Evolutionary conservation across 2,329 filamentous ascomycete species (phyloP), one percentile per base, ranked within the genome.

Genomic region (Venturia asperata): DNA sequence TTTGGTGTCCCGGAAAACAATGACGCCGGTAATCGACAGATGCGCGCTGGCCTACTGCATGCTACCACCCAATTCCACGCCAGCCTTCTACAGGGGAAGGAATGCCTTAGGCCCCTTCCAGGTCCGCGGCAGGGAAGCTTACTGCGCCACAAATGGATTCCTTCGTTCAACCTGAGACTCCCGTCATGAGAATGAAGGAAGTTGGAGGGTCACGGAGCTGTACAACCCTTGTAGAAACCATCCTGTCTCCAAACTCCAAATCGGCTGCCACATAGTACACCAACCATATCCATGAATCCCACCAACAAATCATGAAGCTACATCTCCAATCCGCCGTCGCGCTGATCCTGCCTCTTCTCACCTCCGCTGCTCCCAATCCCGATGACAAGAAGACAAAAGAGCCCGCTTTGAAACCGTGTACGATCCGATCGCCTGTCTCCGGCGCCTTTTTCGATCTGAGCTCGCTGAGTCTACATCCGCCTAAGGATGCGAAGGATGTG

Each of bases 391-490:
- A 75, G 49, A 72, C 63, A 69, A 78, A 81, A 67, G 70, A 76
- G n/a, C 73, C 77, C 56, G 79, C 81, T 67, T 70, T 76, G n/a
- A 79, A 81, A 64, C 82, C 85, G 67, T 88, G 85, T 72, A 85
- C 85, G n/a, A 82, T 85, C 65, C 80, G 82, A 68, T 87, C 84
- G 30, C 82, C 84, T 3, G 81, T 79, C n/a, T 82, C 80, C 15
- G 84, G 85, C 65, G 78, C 82, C 64, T 87, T 85, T 77, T 87
- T 86, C 75, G 85, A 88, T 71, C 78, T 88, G 37, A 85, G 80
- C 69, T 77, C 81, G 9, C 79, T 88, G 68, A 80, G 80, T 39
- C 15, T 66, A 45, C 79, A 80, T 42, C 81, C 82, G 15, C 72
- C 72, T 11, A 70, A 68, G 9, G 69, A 42, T 17, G 17, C 47